phyloP scores from a whole-genome alignment of 2,329 filamentous ascomycete species.

The Teratosphaeria zuluensis region DNA sequence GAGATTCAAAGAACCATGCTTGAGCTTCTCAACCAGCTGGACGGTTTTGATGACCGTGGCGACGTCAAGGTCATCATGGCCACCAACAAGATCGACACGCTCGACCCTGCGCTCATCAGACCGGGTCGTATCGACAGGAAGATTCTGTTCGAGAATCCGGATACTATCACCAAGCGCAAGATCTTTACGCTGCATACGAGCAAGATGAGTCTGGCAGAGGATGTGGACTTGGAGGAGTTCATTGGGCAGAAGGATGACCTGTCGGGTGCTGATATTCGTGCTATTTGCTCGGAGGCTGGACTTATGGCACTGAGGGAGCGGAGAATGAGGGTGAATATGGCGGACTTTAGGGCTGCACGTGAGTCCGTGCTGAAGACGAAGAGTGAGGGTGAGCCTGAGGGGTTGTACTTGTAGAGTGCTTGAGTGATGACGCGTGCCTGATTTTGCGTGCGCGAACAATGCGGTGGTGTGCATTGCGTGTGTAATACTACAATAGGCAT shows the following conservation, averaged over 20 bases:
- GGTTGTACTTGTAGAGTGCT: slow-evolving; percentile 76
- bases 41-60: slow-evolving; percentile 96
- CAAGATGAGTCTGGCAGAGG: slow-evolving; percentile 94
- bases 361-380: slow-evolving; percentile 97
- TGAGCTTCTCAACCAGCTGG: slow-evolving; percentile 93
- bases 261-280: slow-evolving; percentile 95
- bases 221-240: slow-evolving; percentile 98
- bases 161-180: slow-evolving; percentile 90
- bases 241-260: slow-evolving; percentile 98
- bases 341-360: slow-evolving; percentile 84
- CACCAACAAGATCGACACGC: slow-evolving; percentile 98
- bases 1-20: slow-evolving; percentile 98
- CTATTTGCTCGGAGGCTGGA: slow-evolving; percentile 95
- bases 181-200: slow-evolving; percentile 97
- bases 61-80: slow-evolving; percentile 99
- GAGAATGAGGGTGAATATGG: slow-evolving; percentile 98
- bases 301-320: slow-evolving; percentile 88
- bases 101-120: slow-evolving; percentile 91
- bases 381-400: slow-evolving; percentile 96
- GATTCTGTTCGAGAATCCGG: slow-evolving; percentile 70
- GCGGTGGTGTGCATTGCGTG: neutral
- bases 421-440: neutral
- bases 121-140: slow-evolving; percentile 98
- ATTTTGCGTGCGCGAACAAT: neutral
- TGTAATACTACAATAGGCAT: neutral